Evolutionary conservation across 768 basidiomycete genomes (phyloP).

Genomic region (Rhodotorula graminis): DNA sequence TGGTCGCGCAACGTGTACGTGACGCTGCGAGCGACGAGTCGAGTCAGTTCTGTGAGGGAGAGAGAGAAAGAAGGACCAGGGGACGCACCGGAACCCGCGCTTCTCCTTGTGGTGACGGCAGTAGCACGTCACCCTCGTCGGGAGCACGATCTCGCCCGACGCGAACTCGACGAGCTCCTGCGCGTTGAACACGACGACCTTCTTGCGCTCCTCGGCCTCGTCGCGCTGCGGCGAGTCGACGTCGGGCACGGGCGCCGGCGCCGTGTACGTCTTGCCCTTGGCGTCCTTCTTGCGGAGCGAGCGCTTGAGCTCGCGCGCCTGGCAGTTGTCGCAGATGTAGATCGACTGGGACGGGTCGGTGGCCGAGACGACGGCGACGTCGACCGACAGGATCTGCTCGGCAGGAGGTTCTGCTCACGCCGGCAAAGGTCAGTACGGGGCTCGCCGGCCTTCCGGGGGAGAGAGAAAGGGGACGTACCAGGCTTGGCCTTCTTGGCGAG

Average conservation of each 20-base stretch:
- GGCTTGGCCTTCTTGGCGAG: constrained; percentile 35
- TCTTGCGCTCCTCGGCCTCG: constrained; percentile 52
- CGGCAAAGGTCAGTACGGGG: neutral
- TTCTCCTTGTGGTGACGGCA: constrained; percentile 98
- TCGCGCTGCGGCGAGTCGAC: constrained; percentile 48
- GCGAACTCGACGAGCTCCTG: constrained; percentile 82
- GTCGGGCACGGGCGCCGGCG: constrained; percentile 52
- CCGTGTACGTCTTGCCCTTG: constrained; percentile 30
- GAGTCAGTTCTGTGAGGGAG: neutral
- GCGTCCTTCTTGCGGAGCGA: constrained; percentile 77
- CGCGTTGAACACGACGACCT: constrained; percentile 93
- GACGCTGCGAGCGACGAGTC: constrained; percentile 53
- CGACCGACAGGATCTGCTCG: constrained; percentile 67
- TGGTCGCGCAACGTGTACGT: constrained; percentile 79
- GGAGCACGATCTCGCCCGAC: constrained; percentile 78
- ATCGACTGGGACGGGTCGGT: constrained; percentile 72
- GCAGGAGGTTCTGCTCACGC: constrained; percentile 48
- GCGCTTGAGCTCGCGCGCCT: constrained; percentile 82
- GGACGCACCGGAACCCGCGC: constrained; percentile 62
- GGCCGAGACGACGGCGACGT: constrained; percentile 71
- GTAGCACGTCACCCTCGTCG: constrained; percentile 93
- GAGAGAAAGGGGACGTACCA: constrained; percentile 3
- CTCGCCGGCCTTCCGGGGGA: neutral
- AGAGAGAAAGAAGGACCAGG: neutral
- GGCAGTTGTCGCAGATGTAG: constrained; percentile 79